These are phyloP conservation scores for Coniosporium tulheliwenetii DNA, from an alignment of 2,329 filamentous ascomycete species.

Conservation along the genomic window DNA sequence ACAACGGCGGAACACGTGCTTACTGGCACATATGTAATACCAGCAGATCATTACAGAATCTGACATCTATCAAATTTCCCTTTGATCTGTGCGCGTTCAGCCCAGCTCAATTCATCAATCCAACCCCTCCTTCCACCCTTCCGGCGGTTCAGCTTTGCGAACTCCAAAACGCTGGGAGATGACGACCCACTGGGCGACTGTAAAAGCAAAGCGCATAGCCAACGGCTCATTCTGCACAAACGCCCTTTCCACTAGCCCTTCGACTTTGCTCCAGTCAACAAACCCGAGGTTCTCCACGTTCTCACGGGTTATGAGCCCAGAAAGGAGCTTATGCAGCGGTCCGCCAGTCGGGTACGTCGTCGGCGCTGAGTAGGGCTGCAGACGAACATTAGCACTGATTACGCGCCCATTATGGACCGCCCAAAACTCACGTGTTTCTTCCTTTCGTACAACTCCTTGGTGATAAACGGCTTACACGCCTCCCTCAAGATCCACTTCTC, in stretches of 20 bases:
- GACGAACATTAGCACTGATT: neutral
- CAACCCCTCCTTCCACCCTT: neutral
- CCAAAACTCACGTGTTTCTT: constrained; percentile 23
- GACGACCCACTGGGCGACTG: constrained; percentile 28
- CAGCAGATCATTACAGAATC: too few species aligned
- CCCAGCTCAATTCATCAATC: too few species aligned
- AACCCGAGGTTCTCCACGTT: constrained; percentile 15
- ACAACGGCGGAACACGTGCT: too few species aligned
- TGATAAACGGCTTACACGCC: constrained; percentile 33
- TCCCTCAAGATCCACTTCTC: constrained; percentile 39
- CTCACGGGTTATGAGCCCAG: constrained; percentile 12
- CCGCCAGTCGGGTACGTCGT: constrained; percentile 24
- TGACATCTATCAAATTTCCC: too few species aligned
- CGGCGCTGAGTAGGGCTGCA: constrained; percentile 29
- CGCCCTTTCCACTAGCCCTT: constrained; percentile 19
- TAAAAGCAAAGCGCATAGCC: constrained; percentile 22
- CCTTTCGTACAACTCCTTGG: constrained; percentile 33
- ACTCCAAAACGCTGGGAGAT: constrained; percentile 27
- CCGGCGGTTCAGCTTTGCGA: constrained; percentile 12
- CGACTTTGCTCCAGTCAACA: constrained; percentile 18
- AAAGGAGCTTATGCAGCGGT: constrained; percentile 23
- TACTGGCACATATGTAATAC: too few species aligned
- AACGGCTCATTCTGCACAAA: constrained; percentile 16
- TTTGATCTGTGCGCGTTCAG: too few species aligned
- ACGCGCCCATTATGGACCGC: too few species aligned